phyloP scores from a whole-genome alignment of 2,329 filamentous ascomycete genomes.

The Exophiala calicioides region DNA sequence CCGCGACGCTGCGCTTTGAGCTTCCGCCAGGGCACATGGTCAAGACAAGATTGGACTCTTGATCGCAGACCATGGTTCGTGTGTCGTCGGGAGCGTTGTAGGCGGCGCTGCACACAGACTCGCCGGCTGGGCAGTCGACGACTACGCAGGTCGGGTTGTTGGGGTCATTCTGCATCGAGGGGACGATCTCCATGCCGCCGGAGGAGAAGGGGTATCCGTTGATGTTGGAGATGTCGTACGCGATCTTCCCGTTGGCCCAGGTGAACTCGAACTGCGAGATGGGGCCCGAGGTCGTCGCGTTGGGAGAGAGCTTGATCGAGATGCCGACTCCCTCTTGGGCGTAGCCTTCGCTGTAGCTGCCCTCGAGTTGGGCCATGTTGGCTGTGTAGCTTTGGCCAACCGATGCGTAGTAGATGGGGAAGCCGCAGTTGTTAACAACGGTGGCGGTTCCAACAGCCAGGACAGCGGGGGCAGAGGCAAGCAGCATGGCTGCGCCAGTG shows the following conservation, averaged over 20 bases:
- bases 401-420: constrained; percentile 42
- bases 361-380: constrained; percentile 35
- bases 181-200: constrained; percentile 28
- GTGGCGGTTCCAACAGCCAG: constrained; percentile 40
- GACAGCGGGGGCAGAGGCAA: constrained; percentile 37
- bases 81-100: constrained; percentile 32
- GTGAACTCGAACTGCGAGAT: constrained; percentile 47
- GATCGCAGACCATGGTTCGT: constrained; percentile 31
- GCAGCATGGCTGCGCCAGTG: constrained; percentile 34
- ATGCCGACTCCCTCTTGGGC: constrained; percentile 41
- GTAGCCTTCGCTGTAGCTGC: constrained; percentile 40
- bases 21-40: constrained; percentile 30
- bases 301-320: constrained; percentile 44
- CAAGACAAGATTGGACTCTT: constrained; percentile 26
- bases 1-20: constrained; percentile 23
- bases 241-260: constrained; percentile 39
- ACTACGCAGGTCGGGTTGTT: constrained; percentile 29
- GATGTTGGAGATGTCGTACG: constrained; percentile 48
- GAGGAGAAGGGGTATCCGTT: constrained; percentile 44
- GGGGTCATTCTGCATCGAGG: constrained; percentile 27
- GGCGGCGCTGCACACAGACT: constrained; percentile 26
- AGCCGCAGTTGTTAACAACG: constrained; percentile 43
- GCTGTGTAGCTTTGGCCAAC: constrained; percentile 39
- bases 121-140: constrained; percentile 30
- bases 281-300: constrained; percentile 37